Evolutionary conservation across 495 filamentous ascomycete species (phyloP), one percentile per base, ranked within the genome.

Genomic region (Glarea lozoyensis): DNA sequence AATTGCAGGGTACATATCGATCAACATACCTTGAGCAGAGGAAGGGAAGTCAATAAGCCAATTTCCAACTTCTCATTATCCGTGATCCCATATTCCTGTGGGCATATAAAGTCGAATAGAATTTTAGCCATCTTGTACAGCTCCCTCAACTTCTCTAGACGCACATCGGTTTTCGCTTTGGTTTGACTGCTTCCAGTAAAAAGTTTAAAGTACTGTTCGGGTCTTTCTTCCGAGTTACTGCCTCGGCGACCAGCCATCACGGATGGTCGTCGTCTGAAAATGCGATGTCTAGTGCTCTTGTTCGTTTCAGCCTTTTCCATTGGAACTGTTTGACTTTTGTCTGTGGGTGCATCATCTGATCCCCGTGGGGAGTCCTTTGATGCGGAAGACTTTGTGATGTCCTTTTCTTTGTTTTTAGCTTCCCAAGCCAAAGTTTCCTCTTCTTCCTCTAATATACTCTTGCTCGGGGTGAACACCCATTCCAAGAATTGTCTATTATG

Each of bases 401-500:
- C n/a, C n/a, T n/a, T n/a, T 16, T 53, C 59, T 12, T 62, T 60
- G 3, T 66, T 65, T 42, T 70, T 67, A 33, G 50, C 45, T 46
- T 57, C 50, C 18, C 30, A 19, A 10, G 38, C 32, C 36, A 54
- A 46, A 10, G 54, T 49, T 4, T 58, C 55, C 10, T 46, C 43
- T 21, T 81, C 76, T 35, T 87, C 81, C 32, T 78, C 78, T 37
- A 79, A 67, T 67, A 83, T 75, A 50, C 59, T 76, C 58, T 63
- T 73, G 55, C 75, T 73, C 2, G 92, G 93, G 46, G 87, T 94
- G 56, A 98, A 97, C 2, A 95, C 84, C 82, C 90, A 95, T 62
- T 98, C 93, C n/a, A 98, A 66, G 46, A 96, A 97, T 45, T 85
- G 85, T 3, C 93, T 79, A 59, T 98, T 98, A 60, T 98, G 92